Base-by-base conservation (phyloP, 345 rosid species). In the Murraya koenigii region DNA sequence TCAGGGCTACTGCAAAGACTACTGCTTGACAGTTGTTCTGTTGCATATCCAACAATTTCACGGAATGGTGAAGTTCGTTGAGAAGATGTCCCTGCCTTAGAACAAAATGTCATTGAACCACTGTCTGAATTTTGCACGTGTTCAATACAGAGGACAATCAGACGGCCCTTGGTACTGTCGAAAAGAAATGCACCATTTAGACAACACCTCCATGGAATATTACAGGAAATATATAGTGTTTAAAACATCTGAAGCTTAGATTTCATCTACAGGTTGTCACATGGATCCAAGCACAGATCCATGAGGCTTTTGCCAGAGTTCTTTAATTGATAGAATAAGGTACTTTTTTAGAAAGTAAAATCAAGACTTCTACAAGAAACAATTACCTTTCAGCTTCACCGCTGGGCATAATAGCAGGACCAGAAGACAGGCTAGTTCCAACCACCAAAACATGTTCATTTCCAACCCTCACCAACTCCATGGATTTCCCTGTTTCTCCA, bases 371-470 rank as follows among this genome's bases (percentile, higher is more conserved):
- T 19, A 36, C 20, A 55, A 52, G 47, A 80, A 78, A 80, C 58
- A 64, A 47, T 41, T 38, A 96, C 99, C 98, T 92, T 89, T 96
- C 99, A 67, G 98, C 98, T 89, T 96, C 99, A 78, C 99, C 99
- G 80, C 95, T 94, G 78, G 95, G 92, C 97, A 96, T 85, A 75
- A 92, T 87, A 78, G 97, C 98, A 60, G 97, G 99, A 84, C 98
- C 97, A 80, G 92, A 83, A 62, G 95, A 91, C 58, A 89, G 83
- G 85, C 97, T 89, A 69, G 99, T 96, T 64, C 99, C 99, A 79
- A 94, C 85, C 75, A 92, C 95, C 82, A 94, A 79, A 83, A 92
- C 94, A 65, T 89, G 92, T 69, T 96, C 97, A 80, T 84, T 92
- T 85, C 97, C 97, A 78, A 82, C 91, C 83, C 86, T 91, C 74